These are phyloP conservation scores for Saccharomycopsis fermentans DNA, from an alignment of 805 yeast genomes.

Conservation along the genomic window DNA sequence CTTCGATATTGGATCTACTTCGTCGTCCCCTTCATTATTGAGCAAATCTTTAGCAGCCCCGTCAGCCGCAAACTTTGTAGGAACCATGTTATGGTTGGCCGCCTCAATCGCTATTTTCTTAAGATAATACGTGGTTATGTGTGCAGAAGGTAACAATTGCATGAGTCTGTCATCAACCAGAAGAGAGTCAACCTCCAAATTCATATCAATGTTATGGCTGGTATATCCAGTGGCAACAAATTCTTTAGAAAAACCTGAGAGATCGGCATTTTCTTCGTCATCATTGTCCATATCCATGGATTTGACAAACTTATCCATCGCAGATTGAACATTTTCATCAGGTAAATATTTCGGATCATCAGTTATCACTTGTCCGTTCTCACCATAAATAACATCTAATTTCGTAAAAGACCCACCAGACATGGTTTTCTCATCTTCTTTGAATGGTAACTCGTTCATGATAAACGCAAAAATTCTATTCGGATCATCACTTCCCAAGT, in stretches of 20 bases:
- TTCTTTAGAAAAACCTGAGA: background rate
- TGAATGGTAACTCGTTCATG: slow-evolving; percentile 52
- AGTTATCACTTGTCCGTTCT: slow-evolving; percentile 23
- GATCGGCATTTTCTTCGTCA: slow-evolving; percentile 15
- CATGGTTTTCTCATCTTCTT: slow-evolving; percentile 64
- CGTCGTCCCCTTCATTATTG: background rate
- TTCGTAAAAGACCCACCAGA: slow-evolving; percentile 29
- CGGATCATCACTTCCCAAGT: slow-evolving; percentile 15
- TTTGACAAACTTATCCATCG: slow-evolving; percentile 37
- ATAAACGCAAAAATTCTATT: slow-evolving; percentile 32
- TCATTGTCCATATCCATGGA: slow-evolving; percentile 32
- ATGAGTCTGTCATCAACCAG: slow-evolving; percentile 2
- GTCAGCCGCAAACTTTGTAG: background rate
- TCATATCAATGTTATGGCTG: background rate
- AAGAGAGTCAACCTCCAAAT: background rate
- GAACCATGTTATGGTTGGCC: background rate
- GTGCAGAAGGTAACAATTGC: background rate
- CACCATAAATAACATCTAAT: slow-evolving; percentile 28
- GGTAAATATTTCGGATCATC: slow-evolving; percentile 27
- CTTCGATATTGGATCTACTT: background rate
- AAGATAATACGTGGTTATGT: background rate
- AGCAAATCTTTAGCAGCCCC: background rate
- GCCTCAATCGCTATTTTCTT: slow-evolving; percentile 4
- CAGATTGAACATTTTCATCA: slow-evolving; percentile 27
- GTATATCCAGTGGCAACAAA: background rate